Percentiles rank a stretch among this genome's conserved stretches.
phyloP scores from a whole-genome alignment of 169 alveolate genomes.

The Toxoplasma gondii region DNA sequence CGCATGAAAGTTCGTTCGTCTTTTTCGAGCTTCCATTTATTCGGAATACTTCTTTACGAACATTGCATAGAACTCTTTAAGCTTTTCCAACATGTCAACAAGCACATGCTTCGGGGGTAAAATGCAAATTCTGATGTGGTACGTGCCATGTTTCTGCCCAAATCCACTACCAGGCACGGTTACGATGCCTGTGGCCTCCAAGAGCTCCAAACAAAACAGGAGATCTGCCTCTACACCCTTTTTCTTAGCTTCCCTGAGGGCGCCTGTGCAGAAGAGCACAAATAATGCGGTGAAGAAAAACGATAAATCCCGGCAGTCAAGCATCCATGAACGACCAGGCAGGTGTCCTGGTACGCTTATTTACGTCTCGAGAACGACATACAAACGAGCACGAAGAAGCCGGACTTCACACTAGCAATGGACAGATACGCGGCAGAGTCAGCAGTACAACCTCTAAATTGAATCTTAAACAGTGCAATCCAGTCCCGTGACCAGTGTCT shows the following conservation, averaged over 20 bases:
- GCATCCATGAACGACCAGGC: no score
- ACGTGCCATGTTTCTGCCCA: conserved; percentile 81
- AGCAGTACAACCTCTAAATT: no score
- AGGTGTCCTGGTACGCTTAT: no score
- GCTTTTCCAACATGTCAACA: neutral
- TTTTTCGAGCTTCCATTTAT: neutral
- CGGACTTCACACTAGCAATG: no score
- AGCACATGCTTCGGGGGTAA: conserved; percentile 64
- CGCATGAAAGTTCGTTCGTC: no score
- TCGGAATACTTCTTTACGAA: conserved; percentile 32
- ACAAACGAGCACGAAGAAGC: no score
- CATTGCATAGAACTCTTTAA: neutral
- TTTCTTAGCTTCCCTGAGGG: neutral
- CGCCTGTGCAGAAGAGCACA: conserved; percentile 69
- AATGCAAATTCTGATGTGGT: conserved; percentile 84
- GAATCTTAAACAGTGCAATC: no score
- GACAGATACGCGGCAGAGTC: no score
- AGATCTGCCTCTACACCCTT: conserved; percentile 71
- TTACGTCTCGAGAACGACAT: no score
- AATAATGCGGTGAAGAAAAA: neutral
- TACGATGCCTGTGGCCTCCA: conserved; percentile 86
- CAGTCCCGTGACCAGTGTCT: no score
- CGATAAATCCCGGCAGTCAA: no score
- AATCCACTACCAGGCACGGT: conserved; percentile 89
- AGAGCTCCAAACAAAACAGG: conserved; percentile 77